Percentiles rank a stretch among this genome's conserved stretches.
These are phyloP conservation scores for Aspergillus latus DNA, from an alignment of 2,329 filamentous ascomycete species.

Conservation along the genomic window DNA sequence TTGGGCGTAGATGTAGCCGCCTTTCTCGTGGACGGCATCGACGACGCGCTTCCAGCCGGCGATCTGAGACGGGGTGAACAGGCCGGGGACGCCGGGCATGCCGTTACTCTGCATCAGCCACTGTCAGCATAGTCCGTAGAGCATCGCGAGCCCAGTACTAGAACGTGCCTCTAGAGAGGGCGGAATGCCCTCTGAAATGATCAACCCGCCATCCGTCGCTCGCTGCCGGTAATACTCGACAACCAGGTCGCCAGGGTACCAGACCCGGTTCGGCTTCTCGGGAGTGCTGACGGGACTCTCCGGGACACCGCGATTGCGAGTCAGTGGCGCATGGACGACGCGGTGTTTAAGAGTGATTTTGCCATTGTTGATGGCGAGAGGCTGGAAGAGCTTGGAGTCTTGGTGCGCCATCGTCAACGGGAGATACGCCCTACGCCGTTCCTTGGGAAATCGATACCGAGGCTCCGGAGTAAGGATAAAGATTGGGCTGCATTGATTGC, in stretches of 20 bases:
- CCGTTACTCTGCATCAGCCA: constrained; percentile 33
- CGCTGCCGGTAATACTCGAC: constrained; percentile 44
- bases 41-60: constrained; percentile 53
- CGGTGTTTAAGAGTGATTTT: constrained; percentile 53
- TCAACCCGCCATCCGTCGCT: constrained; percentile 36
- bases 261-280: constrained; percentile 52
- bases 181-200: constrained; percentile 41
- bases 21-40: constrained; percentile 52
- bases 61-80: constrained; percentile 43
- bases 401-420: constrained; percentile 1
- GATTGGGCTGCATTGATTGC: no score
- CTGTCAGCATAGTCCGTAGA: neutral
- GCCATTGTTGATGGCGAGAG: constrained; percentile 48
- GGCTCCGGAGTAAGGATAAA: no score
- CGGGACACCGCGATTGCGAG: constrained; percentile 54
- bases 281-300: constrained; percentile 42
- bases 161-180: constrained; percentile 42
- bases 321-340: constrained; percentile 54
- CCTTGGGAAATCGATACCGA: no score
- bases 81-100: constrained; percentile 38
- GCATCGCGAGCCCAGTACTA: constrained; percentile 1
- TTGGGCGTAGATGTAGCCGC: constrained; percentile 48
- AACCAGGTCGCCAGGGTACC: constrained; percentile 47
- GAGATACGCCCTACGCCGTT: no score
- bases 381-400: constrained; percentile 44